A percentile compares a stretch with the other conserved stretches of the same genome.
Evolutionary conservation across 2,329 filamentous ascomycete species (phyloP).

Genomic region (Rhynchosporium agropyri): DNA sequence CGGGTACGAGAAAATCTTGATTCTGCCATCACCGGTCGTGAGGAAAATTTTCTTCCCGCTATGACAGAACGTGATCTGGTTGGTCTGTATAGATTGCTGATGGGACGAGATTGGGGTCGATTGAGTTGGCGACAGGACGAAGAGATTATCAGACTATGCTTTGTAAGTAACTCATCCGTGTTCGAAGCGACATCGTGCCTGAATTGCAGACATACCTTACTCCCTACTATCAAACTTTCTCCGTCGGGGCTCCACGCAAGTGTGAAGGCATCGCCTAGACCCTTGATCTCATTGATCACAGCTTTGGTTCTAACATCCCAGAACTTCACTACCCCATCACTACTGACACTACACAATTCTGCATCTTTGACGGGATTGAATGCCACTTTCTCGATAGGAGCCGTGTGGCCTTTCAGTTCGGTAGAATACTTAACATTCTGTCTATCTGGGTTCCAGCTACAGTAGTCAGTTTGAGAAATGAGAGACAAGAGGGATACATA

Average conservation of each 20-base stretch:
- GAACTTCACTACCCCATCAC: slow-evolving; percentile 73
- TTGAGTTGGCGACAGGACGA: slow-evolving; percentile 62
- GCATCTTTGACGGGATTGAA: slow-evolving; percentile 79
- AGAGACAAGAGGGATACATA: slow-evolving; percentile 24
- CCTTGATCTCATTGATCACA: slow-evolving; percentile 69
- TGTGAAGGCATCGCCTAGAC: slow-evolving; percentile 68
- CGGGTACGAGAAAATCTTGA: slow-evolving; percentile 71
- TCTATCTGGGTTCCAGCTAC: slow-evolving; percentile 76
- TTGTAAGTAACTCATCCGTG: background rate
- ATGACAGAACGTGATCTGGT: slow-evolving; percentile 76
- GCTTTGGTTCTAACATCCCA: slow-evolving; percentile 79
- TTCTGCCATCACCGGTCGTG: slow-evolving; percentile 70
- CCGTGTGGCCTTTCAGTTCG: slow-evolving; percentile 69
- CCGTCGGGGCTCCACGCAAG: slow-evolving; percentile 76
- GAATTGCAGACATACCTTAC: slow-evolving; percentile 59
- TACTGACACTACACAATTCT: slow-evolving; percentile 74
- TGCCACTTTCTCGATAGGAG: slow-evolving; percentile 72
- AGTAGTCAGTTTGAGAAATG: slow-evolving; percentile 3
- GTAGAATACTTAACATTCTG: slow-evolving; percentile 74
- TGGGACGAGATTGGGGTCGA: slow-evolving; percentile 59
- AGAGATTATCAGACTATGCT: slow-evolving; percentile 61
- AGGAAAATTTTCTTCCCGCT: slow-evolving; percentile 70
- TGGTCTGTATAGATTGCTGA: slow-evolving; percentile 66
- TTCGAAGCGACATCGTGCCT: background rate
- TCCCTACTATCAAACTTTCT: slow-evolving; percentile 69